phyloP scores from a whole-genome alignment of 257 asterid species.

The Petrea volubilis region DNA sequence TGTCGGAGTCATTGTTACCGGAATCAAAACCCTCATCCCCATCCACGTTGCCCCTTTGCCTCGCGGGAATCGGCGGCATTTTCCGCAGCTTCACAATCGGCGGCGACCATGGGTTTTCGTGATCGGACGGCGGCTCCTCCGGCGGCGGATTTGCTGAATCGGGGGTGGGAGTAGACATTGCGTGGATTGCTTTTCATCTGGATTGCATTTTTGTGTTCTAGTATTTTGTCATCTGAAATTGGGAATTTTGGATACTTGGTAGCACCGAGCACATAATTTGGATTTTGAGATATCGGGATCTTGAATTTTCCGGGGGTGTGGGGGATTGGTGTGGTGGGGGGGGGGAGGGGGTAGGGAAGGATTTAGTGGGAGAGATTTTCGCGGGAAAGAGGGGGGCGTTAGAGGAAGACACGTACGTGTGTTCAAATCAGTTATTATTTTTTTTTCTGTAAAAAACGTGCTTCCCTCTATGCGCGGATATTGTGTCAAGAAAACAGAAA shows the following conservation, averaged over 20 bases:
- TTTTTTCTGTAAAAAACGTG: conserved; percentile 43
- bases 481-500: neutral
- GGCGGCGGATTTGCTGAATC: conserved; percentile 39
- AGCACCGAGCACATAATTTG: conserved; percentile 23
- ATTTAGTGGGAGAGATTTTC: conserved; percentile 53
- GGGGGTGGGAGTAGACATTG: conserved; percentile 36
- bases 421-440: conserved; percentile 43
- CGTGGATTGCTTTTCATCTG: conserved; percentile 21
- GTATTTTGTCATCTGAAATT: neutral
- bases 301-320: conserved; percentile 13
- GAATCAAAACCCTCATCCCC: conserved; percentile 29
- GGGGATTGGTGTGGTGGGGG: conserved; percentile 1
- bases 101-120: conserved; percentile 28
- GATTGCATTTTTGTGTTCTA: conserved; percentile 13
- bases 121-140: conserved; percentile 31
- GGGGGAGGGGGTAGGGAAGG: conserved; percentile 16
- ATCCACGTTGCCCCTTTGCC: conserved; percentile 21
- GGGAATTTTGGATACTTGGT: conserved; percentile 1
- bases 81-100: conserved; percentile 53
- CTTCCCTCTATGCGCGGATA: conserved; percentile 20
- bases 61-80: conserved; percentile 60
- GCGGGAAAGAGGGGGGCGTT: conserved; percentile 64
- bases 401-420: conserved; percentile 45
- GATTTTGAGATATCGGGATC: conserved; percentile 26
- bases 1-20: conserved; percentile 14